Conservation (phyloP, 805 yeast genomes). For the Osmozyma mogii region DNA sequence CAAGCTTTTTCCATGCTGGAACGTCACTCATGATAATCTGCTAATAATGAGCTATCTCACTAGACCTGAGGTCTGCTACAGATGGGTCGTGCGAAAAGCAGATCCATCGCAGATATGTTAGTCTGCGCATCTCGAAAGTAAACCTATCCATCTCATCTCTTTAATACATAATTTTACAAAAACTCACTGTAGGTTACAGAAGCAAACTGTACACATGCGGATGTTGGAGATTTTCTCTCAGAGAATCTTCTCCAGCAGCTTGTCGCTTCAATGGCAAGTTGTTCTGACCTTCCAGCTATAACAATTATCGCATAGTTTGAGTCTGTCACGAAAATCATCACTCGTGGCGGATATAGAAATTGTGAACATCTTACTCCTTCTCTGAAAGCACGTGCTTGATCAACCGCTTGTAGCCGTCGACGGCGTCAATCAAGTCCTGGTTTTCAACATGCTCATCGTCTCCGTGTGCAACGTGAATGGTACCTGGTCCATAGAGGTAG, state of each 20-base stretch:
- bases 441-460: conserved; percentile 46
- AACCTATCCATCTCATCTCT: conserved; percentile 1
- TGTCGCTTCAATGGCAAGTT: conserved; percentile 5
- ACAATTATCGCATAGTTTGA: conserved; percentile 37
- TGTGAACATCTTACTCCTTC: conserved; percentile 26
- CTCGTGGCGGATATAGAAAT: conserved; percentile 38
- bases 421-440: conserved; percentile 39
- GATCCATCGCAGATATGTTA: too few relatives aligned
- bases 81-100: conserved; percentile 10
- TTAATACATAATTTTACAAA: conserved; percentile 2
- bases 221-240: conserved; percentile 5
- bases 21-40: conserved; percentile 17
- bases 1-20: conserved; percentile 85
- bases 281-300: conserved; percentile 26
- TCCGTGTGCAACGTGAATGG: conserved; percentile 54
- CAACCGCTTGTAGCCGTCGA: conserved; percentile 45
- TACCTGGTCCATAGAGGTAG: conserved; percentile 62
- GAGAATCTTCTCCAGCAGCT: conserved; percentile 4
- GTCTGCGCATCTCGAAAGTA: too few relatives aligned
- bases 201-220: conserved; percentile 9
- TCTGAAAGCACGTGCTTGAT: conserved; percentile 16
- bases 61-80: neutral
- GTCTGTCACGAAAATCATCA: conserved; percentile 26
- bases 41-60: neutral
- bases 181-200: conserved; percentile 5